These are phyloP conservation scores for Calonectria naviculata DNA, from an alignment of 2,329 filamentous ascomycete genomes.

Conservation along the genomic window DNA sequence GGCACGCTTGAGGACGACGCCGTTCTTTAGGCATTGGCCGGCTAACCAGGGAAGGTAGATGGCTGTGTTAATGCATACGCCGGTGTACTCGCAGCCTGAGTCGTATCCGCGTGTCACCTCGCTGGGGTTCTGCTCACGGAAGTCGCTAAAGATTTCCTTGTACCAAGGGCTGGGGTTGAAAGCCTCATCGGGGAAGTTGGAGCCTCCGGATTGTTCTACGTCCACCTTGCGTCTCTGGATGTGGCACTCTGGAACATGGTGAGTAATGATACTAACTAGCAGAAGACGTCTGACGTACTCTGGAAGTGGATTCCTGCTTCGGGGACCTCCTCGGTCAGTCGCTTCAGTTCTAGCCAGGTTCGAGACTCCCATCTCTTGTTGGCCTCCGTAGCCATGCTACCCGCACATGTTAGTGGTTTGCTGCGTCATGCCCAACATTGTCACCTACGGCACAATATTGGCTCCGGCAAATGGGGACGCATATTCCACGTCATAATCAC, in stretches of 20 bases:
- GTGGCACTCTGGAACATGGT: conserved; percentile 52
- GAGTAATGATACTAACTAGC: background rate
- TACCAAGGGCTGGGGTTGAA: conserved; percentile 78
- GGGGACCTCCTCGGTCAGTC: conserved; percentile 71
- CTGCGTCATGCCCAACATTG: background rate
- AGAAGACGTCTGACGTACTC: conserved; percentile 53
- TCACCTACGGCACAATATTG: conserved; percentile 77
- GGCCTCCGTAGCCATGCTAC: conserved; percentile 56
- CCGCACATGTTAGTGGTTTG: background rate
- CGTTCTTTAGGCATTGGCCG: conserved; percentile 80
- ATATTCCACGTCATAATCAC: conserved; percentile 93
- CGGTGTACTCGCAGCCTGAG: conserved; percentile 81
- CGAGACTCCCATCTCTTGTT: conserved; percentile 68
- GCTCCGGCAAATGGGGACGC: conserved; percentile 91
- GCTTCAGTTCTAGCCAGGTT: conserved; percentile 73
- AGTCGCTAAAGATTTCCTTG: conserved; percentile 77
- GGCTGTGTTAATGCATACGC: conserved; percentile 90
- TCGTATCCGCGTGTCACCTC: conserved; percentile 74
- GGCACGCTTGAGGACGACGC: conserved; percentile 74
- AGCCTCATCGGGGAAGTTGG: conserved; percentile 69
- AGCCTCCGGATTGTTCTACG: conserved; percentile 42
- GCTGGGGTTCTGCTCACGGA: conserved; percentile 66
- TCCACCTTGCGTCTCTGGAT: conserved; percentile 73
- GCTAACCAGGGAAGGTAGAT: conserved; percentile 90
- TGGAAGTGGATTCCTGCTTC: conserved; percentile 87